A percentile compares a stretch with the other conserved stretches of the same genome.
phyloP scores from a whole-genome alignment of 192 early-diverging fungal genomes.

The Coemansia sp. region DNA sequence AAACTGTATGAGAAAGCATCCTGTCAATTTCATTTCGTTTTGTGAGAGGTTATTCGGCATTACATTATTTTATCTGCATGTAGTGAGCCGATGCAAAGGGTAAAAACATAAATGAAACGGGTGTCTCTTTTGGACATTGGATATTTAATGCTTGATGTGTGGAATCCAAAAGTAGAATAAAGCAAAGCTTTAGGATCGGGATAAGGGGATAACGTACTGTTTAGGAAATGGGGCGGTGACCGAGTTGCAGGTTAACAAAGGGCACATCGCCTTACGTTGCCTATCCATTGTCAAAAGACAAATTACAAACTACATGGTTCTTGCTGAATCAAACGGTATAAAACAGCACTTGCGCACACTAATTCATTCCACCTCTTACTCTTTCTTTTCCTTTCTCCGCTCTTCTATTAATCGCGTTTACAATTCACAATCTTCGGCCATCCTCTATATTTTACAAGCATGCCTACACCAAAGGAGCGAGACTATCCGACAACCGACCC shows the following conservation, averaged over 20 bases:
- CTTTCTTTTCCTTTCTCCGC: neutral
- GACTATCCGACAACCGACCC: constrained; percentile 41
- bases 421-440: neutral
- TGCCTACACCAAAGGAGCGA: constrained; percentile 4
- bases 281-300: constrained; percentile 5
- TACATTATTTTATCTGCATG: neutral
- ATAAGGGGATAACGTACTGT: no score
- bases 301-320: no score
- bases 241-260: no score
- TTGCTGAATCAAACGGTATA: neutral
- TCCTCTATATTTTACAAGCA: neutral
- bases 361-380: neutral
- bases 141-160: no score
- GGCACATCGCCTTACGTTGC: no score
- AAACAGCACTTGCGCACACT: neutral
- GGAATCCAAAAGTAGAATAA: no score
- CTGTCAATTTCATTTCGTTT: neutral
- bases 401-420: neutral
- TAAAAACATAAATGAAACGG: no score
- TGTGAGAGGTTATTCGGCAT: constrained; percentile 1
- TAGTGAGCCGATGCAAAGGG: neutral
- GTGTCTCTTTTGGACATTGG: no score
- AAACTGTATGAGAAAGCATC: neutral
- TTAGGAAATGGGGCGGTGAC: no score
- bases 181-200: no score